Evolutionary conservation across 345 rosid genomes (phyloP).

Genomic region (Lepidium sativum): DNA sequence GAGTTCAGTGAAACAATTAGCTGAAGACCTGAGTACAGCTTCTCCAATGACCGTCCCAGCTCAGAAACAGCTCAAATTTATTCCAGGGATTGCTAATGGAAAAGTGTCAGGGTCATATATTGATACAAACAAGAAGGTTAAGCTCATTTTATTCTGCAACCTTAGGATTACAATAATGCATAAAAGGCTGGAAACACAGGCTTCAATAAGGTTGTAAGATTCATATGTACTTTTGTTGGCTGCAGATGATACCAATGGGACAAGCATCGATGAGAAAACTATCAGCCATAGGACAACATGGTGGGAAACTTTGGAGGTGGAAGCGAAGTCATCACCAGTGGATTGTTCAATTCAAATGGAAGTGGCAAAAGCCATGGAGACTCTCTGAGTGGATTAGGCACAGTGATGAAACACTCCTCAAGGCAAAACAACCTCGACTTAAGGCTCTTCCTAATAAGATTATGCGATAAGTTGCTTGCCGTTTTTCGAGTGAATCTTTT

Average conservation of each 20-base stretch:
- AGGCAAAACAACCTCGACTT: conserved; percentile 59
- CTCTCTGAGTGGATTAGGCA: conserved; percentile 89
- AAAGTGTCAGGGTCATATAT: conserved; percentile 49
- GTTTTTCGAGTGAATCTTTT: neutral
- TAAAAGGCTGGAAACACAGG: neutral
- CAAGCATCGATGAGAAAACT: conserved; percentile 65
- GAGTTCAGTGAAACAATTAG: conserved; percentile 51
- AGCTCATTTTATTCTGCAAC: conserved; percentile 2
- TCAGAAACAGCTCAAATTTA: conserved; percentile 85
- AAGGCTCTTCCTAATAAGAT: conserved; percentile 36
- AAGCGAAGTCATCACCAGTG: conserved; percentile 98
- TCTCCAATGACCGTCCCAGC: conserved; percentile 79
- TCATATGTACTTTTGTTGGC: neutral
- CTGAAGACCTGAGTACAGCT: conserved; percentile 53
- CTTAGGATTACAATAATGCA: neutral
- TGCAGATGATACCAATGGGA: conserved; percentile 89
- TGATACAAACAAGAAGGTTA: conserved; percentile 66
- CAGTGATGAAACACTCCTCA: conserved; percentile 70
- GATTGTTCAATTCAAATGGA: conserved; percentile 97
- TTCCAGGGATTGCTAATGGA: conserved; percentile 80
- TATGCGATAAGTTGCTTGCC: conserved; percentile 13
- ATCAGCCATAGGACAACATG: conserved; percentile 49
- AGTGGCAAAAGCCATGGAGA: conserved; percentile 99
- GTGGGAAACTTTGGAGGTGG: conserved; percentile 99
- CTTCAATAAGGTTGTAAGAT: neutral